Evolutionary conservation across 176 grass and related monocot genomes (phyloP), one percentile per base, ranked within the genome.

Genomic region (Oryza glumipatula): DNA sequence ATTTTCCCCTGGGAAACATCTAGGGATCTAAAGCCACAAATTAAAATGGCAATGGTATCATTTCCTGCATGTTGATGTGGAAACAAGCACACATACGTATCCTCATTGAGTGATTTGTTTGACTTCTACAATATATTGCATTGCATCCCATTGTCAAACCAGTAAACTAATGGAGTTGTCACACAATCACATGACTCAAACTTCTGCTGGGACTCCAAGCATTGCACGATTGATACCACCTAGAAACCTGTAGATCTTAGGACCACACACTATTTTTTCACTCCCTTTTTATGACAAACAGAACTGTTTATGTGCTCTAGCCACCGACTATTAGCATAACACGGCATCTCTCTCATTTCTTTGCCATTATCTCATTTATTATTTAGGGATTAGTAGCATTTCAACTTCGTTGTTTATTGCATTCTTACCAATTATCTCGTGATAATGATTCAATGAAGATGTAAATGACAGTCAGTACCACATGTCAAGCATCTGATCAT

Each of bases 401-500:
- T 73, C 14, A 60, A 72, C 58, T 67, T 16, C 35, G 72, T 82
- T 82, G 35, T 73, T 82, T 82, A 73, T 61, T 2, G 24, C 67
- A 60, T 68, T 54, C 33, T 21, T 52, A 47, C 65, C 43, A 7
- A 49, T 75, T 75, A 51, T 83, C 60, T 75, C 6, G 19, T 83
- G 56, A 67, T 21, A 70, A 32, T 47, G 52, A 68, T 80, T 80
- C 41, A 73, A 69, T 69, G 69, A 74, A 77, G 76, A 77, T 61
- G 56, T 41, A 6, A 58, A 90, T 86, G 83, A 82, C 73, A 73
- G 83, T 72, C 9, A 72, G 45, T 65, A 82, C 45, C 88, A 86
- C 83, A 90, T 89, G 88, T 71, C 65, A 82, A 78, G 83, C 88
- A 82, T 78, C 78, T 78, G 56, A 67, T 81, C 44, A 71, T 78